phyloP scores from a whole-genome alignment of 208 protist genomes.

The Trypanosomatidae sp. region DNA sequence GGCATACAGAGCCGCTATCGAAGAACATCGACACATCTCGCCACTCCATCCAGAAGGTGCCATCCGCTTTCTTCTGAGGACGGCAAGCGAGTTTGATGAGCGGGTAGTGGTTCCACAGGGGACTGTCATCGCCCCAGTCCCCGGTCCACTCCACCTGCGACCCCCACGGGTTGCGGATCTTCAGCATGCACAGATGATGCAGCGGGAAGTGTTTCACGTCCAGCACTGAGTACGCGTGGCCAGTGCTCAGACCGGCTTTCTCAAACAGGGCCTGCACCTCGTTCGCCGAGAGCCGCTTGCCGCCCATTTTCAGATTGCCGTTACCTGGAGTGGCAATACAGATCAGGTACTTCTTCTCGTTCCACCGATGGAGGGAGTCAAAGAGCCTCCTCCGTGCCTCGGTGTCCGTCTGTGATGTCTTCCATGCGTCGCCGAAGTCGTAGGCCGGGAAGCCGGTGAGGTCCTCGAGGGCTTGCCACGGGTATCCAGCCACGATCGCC shows the following conservation, averaged over 20 bases:
- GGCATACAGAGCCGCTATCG: slow-evolving; percentile 62
- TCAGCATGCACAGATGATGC: slow-evolving; percentile 54
- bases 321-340: slow-evolving; percentile 51
- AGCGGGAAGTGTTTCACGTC: slow-evolving; percentile 60
- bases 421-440: slow-evolving; percentile 50
- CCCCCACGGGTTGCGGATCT: slow-evolving; percentile 77
- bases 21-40: slow-evolving; percentile 69
- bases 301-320: slow-evolving; percentile 32
- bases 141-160: slow-evolving; percentile 67
- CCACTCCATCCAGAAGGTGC: slow-evolving; percentile 81
- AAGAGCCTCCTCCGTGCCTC: slow-evolving; percentile 41
- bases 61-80: slow-evolving; percentile 44
- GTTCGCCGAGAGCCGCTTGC: slow-evolving; percentile 17
- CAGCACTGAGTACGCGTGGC: slow-evolving; percentile 73
- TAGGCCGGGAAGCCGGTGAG: slow-evolving; percentile 68
- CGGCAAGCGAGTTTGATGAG: slow-evolving; percentile 46
- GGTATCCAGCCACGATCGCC: slow-evolving; percentile 67
- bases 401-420: slow-evolving; percentile 33
- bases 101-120: slow-evolving; percentile 49
- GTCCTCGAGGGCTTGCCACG: slow-evolving; percentile 81
- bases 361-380: slow-evolving; percentile 39
- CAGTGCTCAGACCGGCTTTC: slow-evolving; percentile 49
- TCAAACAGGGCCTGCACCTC: slow-evolving; percentile 38
- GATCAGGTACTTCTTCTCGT: slow-evolving; percentile 54
- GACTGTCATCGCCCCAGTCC: slow-evolving; percentile 68